A percentile compares a stretch with the other conserved stretches of the same genome.
These are phyloP conservation scores for Phaffomyces opuntiae DNA, from an alignment of 805 yeast genomes.

Conservation along the genomic window DNA sequence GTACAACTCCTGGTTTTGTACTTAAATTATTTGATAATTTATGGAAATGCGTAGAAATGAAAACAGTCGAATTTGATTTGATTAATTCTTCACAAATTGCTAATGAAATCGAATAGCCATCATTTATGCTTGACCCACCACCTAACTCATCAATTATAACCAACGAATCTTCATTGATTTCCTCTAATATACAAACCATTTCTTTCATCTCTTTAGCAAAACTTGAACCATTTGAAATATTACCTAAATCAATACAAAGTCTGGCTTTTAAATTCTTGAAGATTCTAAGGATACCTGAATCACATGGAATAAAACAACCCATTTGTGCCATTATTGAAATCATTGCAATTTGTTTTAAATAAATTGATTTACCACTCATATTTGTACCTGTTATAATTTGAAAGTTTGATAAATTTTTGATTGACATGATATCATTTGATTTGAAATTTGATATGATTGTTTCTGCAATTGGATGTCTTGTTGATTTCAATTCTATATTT, in stretches of 20 bases:
- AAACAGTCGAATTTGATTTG: conserved; percentile 24
- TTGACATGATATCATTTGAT: conserved; percentile 33
- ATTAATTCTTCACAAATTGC: conserved; percentile 35
- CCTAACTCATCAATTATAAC: conserved; percentile 52
- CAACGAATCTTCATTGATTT: conserved; percentile 26
- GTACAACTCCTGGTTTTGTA: conserved; percentile 28
- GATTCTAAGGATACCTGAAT: conserved; percentile 34
- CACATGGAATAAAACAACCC: conserved; percentile 47
- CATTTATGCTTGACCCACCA: conserved; percentile 42
- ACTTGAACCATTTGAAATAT: conserved; percentile 29
- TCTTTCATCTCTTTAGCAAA: conserved; percentile 44
- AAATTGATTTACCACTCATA: conserved; percentile 59
- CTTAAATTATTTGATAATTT: conserved; percentile 33
- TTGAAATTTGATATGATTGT: conserved; percentile 22
- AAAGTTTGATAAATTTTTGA: conserved; percentile 30
- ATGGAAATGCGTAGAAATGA: conserved; percentile 39
- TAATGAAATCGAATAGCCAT: conserved; percentile 46
- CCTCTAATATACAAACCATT: conserved; percentile 37
- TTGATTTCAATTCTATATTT: conserved; percentile 21
- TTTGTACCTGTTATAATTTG: conserved; percentile 54
- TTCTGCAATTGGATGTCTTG: conserved; percentile 40
- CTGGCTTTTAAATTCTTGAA: conserved; percentile 33
- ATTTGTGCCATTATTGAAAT: conserved; percentile 48
- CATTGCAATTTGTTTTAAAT: conserved; percentile 44
- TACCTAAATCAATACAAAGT: conserved; percentile 27